Conservation (phyloP, 768 basidiomycete species). For the Termitomyces sp. region DNA sequence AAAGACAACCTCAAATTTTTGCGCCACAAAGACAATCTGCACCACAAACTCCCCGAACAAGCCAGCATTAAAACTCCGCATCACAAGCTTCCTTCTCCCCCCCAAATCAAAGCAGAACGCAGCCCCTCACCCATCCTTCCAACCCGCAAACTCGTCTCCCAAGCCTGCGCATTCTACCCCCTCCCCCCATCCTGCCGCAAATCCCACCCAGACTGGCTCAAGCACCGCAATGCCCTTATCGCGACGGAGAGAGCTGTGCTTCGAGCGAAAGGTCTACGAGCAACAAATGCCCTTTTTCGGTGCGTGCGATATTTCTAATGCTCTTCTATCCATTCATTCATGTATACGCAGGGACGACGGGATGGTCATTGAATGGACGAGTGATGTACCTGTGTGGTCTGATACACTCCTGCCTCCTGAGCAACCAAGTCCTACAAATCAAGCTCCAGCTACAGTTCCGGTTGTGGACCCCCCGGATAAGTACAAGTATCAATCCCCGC, state of each 20-base stretch:
- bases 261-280: slow-evolving; percentile 16
- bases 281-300: slow-evolving; percentile 18
- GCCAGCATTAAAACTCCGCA: no score
- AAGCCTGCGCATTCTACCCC: slow-evolving; percentile 21
- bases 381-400: slow-evolving; percentile 26
- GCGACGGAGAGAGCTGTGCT: slow-evolving; percentile 16
- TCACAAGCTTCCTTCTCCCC: not conserved
- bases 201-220: slow-evolving; percentile 10
- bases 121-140: not conserved
- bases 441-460: not conserved
- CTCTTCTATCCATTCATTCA: not conserved
- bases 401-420: slow-evolving; percentile 16
- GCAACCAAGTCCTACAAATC: no score
- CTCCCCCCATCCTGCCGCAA: slow-evolving; percentile 21
- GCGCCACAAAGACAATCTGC: no score
- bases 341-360: slow-evolving; percentile 23
- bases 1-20: no score
- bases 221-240: slow-evolving; percentile 17
- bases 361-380: slow-evolving; percentile 30
- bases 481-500: not conserved
- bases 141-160: slow-evolving; percentile 19
- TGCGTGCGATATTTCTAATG: not conserved
- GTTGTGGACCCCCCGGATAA: not conserved
- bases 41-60: no score
- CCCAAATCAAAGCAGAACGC: not conserved